These are phyloP conservation scores for Camillea tinctor DNA, from an alignment of 2,329 filamentous ascomycete species.

Conservation along the genomic window DNA sequence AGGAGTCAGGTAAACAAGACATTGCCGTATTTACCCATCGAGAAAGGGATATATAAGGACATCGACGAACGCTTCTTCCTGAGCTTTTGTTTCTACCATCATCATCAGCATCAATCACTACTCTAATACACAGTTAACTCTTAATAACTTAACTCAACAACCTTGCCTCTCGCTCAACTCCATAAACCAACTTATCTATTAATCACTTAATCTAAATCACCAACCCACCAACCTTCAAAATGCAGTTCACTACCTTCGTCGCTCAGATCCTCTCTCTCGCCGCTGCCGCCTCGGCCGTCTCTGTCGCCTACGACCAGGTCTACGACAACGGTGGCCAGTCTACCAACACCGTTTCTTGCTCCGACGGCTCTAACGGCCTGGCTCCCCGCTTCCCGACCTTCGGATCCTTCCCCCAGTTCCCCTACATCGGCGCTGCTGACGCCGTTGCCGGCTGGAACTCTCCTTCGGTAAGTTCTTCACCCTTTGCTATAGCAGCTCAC, in stretches of 20 bases:
- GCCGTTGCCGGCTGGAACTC: slow-evolving; percentile 58
- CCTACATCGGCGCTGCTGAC: slow-evolving; percentile 54
- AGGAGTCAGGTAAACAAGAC: background rate
- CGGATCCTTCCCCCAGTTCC: slow-evolving; percentile 49
- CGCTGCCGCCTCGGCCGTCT: slow-evolving; percentile 26
- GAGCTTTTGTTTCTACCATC: background rate
- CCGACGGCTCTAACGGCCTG: slow-evolving; percentile 66
- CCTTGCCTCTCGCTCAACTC: background rate
- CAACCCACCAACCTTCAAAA: slow-evolving; percentile 17
- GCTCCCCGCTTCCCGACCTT: slow-evolving; percentile 57
- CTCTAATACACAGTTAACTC: background rate
- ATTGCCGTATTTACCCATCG: too few species aligned
- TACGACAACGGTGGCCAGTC: slow-evolving; percentile 63
- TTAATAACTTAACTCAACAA: background rate
- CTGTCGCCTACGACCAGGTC: slow-evolving; percentile 68
- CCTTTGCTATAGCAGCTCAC: too few species aligned
- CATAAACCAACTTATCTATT: background rate
- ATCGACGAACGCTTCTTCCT: background rate
- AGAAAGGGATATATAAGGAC: background rate
- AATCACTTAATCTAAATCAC: background rate
- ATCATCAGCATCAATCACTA: background rate
- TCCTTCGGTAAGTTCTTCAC: slow-evolving; percentile 29
- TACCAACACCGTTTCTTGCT: slow-evolving; percentile 62
- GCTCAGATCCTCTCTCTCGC: slow-evolving; percentile 28
- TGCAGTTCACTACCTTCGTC: slow-evolving; percentile 32